Percentiles rank a stretch among this genome's conserved stretches.
Evolutionary conservation across 2,329 filamentous ascomycete genomes (phyloP).

Genomic region (Colletotrichum euphorbiae): DNA sequence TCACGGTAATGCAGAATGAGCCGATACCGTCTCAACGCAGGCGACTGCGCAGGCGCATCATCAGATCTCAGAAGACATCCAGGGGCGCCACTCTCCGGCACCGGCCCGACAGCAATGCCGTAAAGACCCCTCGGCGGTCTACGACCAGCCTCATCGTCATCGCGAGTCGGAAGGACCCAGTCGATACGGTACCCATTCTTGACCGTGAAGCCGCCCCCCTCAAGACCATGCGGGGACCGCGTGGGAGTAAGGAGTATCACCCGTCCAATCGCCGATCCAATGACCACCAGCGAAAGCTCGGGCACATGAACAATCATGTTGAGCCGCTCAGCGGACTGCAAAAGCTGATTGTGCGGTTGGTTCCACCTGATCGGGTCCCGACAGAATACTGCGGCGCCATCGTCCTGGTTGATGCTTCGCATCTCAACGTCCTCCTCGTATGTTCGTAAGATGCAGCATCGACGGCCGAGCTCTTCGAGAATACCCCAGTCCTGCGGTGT

Average conservation of each 20-base stretch:
- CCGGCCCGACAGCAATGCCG: constrained; percentile 75
- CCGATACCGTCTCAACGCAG: constrained; percentile 66
- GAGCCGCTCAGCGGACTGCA: constrained; percentile 51
- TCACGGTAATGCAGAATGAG: constrained; percentile 79
- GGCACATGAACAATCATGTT: constrained; percentile 74
- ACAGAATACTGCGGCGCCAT: constrained; percentile 46
- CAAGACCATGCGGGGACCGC: constrained; percentile 39
- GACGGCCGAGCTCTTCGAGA: constrained; percentile 37
- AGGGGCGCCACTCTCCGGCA: constrained; percentile 60
- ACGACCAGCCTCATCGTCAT: constrained; percentile 58
- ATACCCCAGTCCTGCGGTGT: constrained; percentile 19
- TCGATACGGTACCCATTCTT: constrained; percentile 66
- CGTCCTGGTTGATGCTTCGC: constrained; percentile 43
- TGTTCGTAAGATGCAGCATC: constrained; percentile 58
- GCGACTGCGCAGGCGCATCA: constrained; percentile 42
- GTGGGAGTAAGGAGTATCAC: constrained; percentile 72
- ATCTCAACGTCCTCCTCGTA: constrained; percentile 63
- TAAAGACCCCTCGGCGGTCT: constrained; percentile 66
- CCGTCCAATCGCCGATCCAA: constrained; percentile 74
- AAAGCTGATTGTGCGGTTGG: constrained; percentile 37
- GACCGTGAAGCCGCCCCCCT: constrained; percentile 34
- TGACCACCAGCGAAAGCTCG: constrained; percentile 75
- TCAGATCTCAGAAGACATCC: constrained; percentile 36
- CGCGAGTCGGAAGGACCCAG: constrained; percentile 59
- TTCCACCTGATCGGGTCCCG: constrained; percentile 46